phyloP scores from a whole-genome alignment of 2,329 filamentous ascomycete genomes.

The Pseudogymnoascus pannorum region DNA sequence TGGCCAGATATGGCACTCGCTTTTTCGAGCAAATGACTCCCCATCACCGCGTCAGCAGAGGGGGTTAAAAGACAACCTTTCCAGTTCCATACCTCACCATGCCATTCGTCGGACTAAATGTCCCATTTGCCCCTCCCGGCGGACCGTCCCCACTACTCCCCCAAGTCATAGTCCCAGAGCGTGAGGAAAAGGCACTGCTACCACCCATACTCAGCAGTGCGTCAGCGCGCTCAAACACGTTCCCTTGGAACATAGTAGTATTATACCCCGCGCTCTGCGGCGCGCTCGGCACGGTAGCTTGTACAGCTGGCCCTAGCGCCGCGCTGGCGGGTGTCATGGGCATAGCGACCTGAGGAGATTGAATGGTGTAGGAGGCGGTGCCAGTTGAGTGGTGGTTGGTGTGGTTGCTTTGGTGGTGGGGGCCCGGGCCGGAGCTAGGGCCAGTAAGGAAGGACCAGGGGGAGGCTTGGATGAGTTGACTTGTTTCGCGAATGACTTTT shows the following conservation, averaged over 20 bases:
- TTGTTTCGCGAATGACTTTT: constrained; percentile 73
- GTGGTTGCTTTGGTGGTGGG: neutral
- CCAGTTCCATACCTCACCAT: neutral
- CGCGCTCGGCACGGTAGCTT: constrained; percentile 76
- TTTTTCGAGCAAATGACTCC: neutral
- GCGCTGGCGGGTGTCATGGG: constrained; percentile 87
- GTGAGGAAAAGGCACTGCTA: constrained; percentile 21
- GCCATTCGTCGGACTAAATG: constrained; percentile 1
- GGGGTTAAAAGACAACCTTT: neutral
- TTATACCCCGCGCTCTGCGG: constrained; percentile 33
- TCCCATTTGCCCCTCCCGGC: neutral
- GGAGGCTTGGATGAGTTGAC: constrained; percentile 59
- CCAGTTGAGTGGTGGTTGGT: neutral
- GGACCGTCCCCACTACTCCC: neutral
- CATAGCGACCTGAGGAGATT: constrained; percentile 44
- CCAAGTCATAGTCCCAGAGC: constrained; percentile 27
- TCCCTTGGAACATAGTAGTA: constrained; percentile 23
- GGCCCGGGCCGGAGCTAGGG: neutral
- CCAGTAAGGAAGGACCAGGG: constrained; percentile 40
- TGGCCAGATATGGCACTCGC: neutral
- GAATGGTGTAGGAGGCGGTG: constrained; percentile 16
- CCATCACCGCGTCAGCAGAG: neutral
- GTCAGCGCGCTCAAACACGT: constrained; percentile 28
- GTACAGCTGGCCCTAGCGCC: constrained; percentile 80
- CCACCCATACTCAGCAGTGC: constrained; percentile 21